Evolutionary conservation across 1,139 yeast genomes (phyloP).

Genomic region (Lipomyces yarrowii): DNA sequence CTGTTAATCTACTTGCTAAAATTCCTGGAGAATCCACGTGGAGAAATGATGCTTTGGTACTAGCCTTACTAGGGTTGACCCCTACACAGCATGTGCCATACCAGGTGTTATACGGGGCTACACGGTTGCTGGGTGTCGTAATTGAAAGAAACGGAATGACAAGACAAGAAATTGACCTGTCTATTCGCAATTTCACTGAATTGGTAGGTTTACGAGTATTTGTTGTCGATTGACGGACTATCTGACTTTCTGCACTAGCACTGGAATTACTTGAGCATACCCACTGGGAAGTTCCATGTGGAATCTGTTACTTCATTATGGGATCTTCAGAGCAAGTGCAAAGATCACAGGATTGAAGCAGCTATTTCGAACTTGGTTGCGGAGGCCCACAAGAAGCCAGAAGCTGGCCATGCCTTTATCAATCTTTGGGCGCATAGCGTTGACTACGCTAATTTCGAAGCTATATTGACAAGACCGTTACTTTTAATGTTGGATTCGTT

Average conservation of each 20-base stretch:
- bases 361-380: conserved; percentile 42
- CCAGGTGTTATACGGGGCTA: conserved; percentile 30
- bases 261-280: conserved; percentile 53
- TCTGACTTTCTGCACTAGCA: conserved; percentile 36
- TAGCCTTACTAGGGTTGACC: conserved; percentile 38
- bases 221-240: neutral
- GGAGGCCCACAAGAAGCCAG: conserved; percentile 29
- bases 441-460: conserved; percentile 46
- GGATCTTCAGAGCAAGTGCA: conserved; percentile 42
- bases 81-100: conserved; percentile 24
- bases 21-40: conserved; percentile 50
- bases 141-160: conserved; percentile 29
- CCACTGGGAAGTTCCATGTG: conserved; percentile 58
- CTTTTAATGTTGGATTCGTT: conserved; percentile 69
- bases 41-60: conserved; percentile 43
- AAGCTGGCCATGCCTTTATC: conserved; percentile 41
- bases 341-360: conserved; percentile 44
- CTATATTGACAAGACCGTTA: conserved; percentile 64
- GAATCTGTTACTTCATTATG: conserved; percentile 58
- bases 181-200: conserved; percentile 30
- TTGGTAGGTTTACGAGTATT: conserved; percentile 37
- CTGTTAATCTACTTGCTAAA: conserved; percentile 50
- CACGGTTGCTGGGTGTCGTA: conserved; percentile 27
- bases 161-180: conserved; percentile 23
- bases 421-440: conserved; percentile 50